phyloP scores from a whole-genome alignment of 352 stramenopile species.

The Phytopythium sindhum region DNA sequence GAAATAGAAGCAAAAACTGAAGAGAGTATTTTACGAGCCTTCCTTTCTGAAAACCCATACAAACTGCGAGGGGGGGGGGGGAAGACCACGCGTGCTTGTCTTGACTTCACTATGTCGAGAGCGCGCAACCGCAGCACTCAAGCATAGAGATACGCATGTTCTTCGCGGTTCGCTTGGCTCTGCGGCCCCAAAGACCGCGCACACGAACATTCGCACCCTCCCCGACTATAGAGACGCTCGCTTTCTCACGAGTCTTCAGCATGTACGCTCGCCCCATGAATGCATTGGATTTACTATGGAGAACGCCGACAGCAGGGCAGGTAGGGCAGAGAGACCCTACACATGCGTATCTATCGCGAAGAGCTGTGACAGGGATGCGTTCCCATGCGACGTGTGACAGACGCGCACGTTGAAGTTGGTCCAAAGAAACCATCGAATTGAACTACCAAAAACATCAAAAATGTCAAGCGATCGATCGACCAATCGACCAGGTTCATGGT shows the following conservation, averaged over 20 bases:
- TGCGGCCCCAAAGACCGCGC: background rate
- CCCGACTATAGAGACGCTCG: too few species aligned
- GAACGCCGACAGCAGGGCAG: background rate
- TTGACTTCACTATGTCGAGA: background rate
- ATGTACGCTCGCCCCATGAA: background rate
- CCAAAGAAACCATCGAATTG: background rate
- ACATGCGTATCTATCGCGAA: too few species aligned
- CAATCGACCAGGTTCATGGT: too few species aligned
- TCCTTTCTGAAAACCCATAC: too few species aligned
- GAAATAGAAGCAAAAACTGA: too few species aligned
- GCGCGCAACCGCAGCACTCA: too few species aligned
- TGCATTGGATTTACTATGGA: background rate
- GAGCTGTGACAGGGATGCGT: background rate
- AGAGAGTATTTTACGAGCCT: too few species aligned
- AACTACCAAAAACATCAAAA: too few species aligned
- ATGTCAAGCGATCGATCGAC: too few species aligned
- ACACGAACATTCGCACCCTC: background rate
- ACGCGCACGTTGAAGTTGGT: constrained; percentile 6
- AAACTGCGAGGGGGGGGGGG: too few species aligned
- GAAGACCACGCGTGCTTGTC: background rate
- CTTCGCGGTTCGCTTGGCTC: background rate
- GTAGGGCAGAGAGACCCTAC: too few species aligned
- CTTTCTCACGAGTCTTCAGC: background rate
- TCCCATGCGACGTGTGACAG: constrained; percentile 4
- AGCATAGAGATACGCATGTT: background rate